Evolutionary conservation across 768 basidiomycete genomes (phyloP).

Genomic region (Lactarius tabidus): DNA sequence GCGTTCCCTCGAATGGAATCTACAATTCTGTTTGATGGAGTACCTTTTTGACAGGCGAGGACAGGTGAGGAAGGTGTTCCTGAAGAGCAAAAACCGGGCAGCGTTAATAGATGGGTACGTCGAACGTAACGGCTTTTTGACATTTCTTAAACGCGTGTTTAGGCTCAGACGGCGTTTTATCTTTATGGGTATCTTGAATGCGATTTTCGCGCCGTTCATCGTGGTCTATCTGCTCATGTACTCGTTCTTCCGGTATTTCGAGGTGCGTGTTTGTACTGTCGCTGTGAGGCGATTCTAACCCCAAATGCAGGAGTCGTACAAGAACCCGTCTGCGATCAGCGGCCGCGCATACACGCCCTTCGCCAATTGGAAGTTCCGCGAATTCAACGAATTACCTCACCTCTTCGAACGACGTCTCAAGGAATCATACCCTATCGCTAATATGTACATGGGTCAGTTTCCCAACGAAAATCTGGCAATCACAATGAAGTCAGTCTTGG

Average conservation of each 20-base stretch:
- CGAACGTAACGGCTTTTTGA: background rate
- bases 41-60: conserved; percentile 92
- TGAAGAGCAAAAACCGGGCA: conserved; percentile 77
- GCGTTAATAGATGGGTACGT: conserved; percentile 77
- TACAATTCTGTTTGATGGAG: conserved; percentile 92
- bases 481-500: conserved; percentile 69
- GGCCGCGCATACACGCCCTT: conserved; percentile 90
- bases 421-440: conserved; percentile 84
- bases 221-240: conserved; percentile 95
- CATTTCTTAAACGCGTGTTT: conserved; percentile 14
- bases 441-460: conserved; percentile 96
- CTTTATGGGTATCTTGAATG: conserved; percentile 96
- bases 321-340: conserved; percentile 93
- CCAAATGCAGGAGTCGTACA: conserved; percentile 84
- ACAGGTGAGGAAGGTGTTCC: conserved; percentile 83
- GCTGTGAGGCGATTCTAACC: background rate
- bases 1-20: conserved; percentile 93
- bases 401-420: conserved; percentile 82
- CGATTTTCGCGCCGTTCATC: conserved; percentile 94
- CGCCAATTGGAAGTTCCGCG: conserved; percentile 97
- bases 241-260: conserved; percentile 99
- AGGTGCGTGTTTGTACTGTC: conserved; percentile 50
- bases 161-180: conserved; percentile 85
- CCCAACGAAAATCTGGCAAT: conserved; percentile 91
- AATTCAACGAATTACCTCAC: conserved; percentile 98